Base-by-base conservation (phyloP, 2,329 filamentous ascomycete species). In the Onygena corvina region DNA sequence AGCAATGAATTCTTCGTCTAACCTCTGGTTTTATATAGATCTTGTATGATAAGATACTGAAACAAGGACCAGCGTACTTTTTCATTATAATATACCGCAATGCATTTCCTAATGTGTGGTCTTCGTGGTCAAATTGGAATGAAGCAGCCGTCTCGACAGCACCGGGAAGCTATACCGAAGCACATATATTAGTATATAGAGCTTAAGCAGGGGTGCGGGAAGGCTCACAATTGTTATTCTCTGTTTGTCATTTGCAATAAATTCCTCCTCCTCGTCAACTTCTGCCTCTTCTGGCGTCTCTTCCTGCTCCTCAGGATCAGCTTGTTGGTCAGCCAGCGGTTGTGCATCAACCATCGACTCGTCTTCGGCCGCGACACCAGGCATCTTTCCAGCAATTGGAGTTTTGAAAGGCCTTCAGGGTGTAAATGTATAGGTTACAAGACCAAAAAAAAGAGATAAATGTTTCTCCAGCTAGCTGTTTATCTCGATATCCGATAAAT, bases 41-140 rank as follows among this genome's bases (percentile, higher is more conserved):
- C 14, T 25, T 16, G 21, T 27, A 25, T 25, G 29, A 14, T 5
- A 36, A 12, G n/a, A 46, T 8, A 30, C 11, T 12, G 23, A 8
- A 3, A 40, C 14, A 51, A 18, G 34, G 50, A n/a, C 8, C 25
- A 42, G 63, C 79, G 56, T 72, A 95, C 90, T 98, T 98, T 71
- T 96, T 96, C 86, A 94, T 95, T 61, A 98, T 93, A 55, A 95
- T 84, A 64, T 89, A 96, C 61, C 92, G 79, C 59, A 98, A 71
- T 7, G 89, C 87, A 67, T 98, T 98, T 23, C 92, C 92, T 47
- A 98, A 73, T 0, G 92, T 98, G 68, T 98, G 92, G 36, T 93
- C 88, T 71, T 98, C 92, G 40, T 86, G 82, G 52, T 85, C 80
- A 60, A 98, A 94, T 64, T 96, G 86, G 64, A 96, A 98, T 12